These are phyloP conservation scores for Scheffersomyces lignosus DNA, from an alignment of 805 yeast species.

Conservation along the genomic window DNA sequence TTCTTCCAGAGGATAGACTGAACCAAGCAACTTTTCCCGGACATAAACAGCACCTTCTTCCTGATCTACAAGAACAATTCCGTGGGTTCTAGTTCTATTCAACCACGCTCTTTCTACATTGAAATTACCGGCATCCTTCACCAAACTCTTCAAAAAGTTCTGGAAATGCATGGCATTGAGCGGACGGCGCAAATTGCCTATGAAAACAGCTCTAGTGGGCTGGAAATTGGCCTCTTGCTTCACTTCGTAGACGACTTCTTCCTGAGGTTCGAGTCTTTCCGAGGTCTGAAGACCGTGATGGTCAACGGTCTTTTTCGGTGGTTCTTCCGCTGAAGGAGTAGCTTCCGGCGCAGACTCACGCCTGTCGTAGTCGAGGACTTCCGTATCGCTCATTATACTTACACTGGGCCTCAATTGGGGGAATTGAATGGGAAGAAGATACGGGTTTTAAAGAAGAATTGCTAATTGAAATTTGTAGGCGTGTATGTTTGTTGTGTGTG, in stretches of 20 bases:
- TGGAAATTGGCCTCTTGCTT: constrained; percentile 30
- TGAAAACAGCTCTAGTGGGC: constrained; percentile 43
- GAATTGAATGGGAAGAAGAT: too few relatives aligned
- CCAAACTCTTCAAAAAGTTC: constrained; percentile 29
- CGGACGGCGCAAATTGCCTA: constrained; percentile 44
- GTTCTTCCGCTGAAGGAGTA: background rate
- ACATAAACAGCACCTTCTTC: constrained; percentile 41
- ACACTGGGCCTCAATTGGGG: background rate
- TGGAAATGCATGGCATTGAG: constrained; percentile 41
- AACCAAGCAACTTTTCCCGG: constrained; percentile 34
- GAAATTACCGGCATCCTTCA: constrained; percentile 20
- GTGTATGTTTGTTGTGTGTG: too few relatives aligned
- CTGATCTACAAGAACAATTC: constrained; percentile 39
- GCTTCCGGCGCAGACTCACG: background rate
- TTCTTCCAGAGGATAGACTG: constrained; percentile 29
- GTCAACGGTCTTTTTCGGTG: constrained; percentile 9
- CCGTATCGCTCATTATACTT: constrained; percentile 14
- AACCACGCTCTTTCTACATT: constrained; percentile 47
- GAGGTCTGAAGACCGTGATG: constrained; percentile 18
- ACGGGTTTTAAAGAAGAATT: too few relatives aligned
- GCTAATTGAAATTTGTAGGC: too few relatives aligned
- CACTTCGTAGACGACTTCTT: constrained; percentile 35
- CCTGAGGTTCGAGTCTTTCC: constrained; percentile 17
- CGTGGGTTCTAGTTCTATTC: constrained; percentile 41
- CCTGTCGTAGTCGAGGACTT: constrained; percentile 11